Base-by-base conservation (phyloP, 345 rosid species). In the Gossypioides kirkii region DNA sequence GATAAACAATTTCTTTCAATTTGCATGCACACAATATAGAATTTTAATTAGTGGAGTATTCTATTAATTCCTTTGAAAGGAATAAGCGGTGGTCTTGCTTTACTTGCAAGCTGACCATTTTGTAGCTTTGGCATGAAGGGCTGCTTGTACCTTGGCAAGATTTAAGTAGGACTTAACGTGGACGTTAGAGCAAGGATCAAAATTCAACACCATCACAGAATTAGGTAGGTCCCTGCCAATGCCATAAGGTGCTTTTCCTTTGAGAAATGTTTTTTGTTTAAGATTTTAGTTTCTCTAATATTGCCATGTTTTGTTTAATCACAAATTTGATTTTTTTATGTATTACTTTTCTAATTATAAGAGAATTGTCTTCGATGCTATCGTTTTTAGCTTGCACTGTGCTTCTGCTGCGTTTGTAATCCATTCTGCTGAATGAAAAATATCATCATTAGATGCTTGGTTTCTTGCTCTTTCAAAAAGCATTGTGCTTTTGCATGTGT, bases 101-200 rank as follows among this genome's bases (percentile, higher is more conserved):
- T 82, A 82, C 87, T 78, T 50, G 84, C 86, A 85, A 74, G 20
- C 49, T 46, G 73, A 18, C 90, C 88, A 86, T 8, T 45, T 10
- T n/a, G 77, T 77, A 28, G 80, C 41, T 55, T 76, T 79, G 18
- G 82, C 82, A 80, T 83, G 91, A 18, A 85, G 74, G 66, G 87
- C 82, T 26, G 54, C 52, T 76, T 85, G 88, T 36, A 85, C 90
- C 46, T 80, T 77, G 3, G 80, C 76, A 38, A 43, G 80, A 73
- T 87, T 87, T 41, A 83, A 82, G 71, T 85, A 83, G 28, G 80
- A 46, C 10, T 25, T 0, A 1, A 85, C 84, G 47, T 85, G 82
- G 23, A 2, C 0, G 17, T 22, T 71, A 13, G 84, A 73, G 79
- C 88, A 85, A 22, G 88, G 91, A 64, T 87, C 88, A 38, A 73